Base-by-base conservation (phyloP, 441 rosid genomes). In the Arabidopsis lyrata region DNA sequence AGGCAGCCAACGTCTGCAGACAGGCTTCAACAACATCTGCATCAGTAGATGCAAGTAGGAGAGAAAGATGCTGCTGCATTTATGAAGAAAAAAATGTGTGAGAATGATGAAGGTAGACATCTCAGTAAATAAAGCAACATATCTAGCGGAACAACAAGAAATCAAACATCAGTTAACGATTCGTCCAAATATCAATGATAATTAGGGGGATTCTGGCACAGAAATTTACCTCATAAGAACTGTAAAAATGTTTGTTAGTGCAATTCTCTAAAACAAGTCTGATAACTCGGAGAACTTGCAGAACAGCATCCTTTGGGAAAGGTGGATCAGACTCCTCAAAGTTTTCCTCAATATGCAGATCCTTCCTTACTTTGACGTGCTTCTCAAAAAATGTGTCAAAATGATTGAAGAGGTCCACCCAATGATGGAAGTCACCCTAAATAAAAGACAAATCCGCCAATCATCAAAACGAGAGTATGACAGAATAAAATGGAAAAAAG, bases 401-500 rank as follows among this genome's bases (percentile, higher is more conserved):
- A 81, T 93, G 85, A 83, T 91, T 90, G 76, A 95, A 93, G 69
- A 93, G 98, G 77, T 93, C 98, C 78, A 89, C 91, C 99, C 99
- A 95, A 27, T 95, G 99, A 88, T 93, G 97, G 76, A 95, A 95
- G 82, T 95, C 97, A 49, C 99, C 99, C 99, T 95, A 88, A 79
- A 80, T 3, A 49, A 83, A 56, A 35, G 31, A 32, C 56, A 6
- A 73, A 67, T 78, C 24, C 57, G 29, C 5, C 9, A 47, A 76
- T 68, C 76, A 71, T 77, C 36, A 73, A 70, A 73, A 68, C 66
- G 16, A 75, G 63, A 70, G 31, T 16, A 41, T 29, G 10, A 22
- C 2, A 61, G 5, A 66, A 12, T 8, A 48, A 39, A 39, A 74
- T 60, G 13, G 20, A 34, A 68, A 64, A 44, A 12, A 73, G 18